These are phyloP conservation scores for Rhododendron simsii DNA, from an alignment of 148 eudicot species.

Conservation along the genomic window DNA sequence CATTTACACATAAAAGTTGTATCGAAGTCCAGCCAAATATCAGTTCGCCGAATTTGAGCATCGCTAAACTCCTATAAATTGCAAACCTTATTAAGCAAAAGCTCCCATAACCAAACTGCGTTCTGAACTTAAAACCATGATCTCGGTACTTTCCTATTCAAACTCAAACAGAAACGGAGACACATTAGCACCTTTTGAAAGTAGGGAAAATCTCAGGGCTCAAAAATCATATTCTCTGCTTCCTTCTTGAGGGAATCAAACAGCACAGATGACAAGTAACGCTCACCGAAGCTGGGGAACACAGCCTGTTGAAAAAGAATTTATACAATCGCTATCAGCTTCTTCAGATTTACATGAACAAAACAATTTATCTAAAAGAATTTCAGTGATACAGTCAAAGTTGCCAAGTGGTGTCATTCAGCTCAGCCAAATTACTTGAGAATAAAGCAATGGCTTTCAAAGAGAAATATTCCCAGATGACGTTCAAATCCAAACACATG, in stretches of 20 bases:
- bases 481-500: not conserved
- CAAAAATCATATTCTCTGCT: slow-evolving; percentile 38
- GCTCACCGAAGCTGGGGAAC: slow-evolving; percentile 87
- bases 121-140: not conserved
- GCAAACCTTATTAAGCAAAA: not conserved
- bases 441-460: not conserved
- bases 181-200: not conserved
- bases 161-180: not conserved
- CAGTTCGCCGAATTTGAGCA: too few relatives aligned
- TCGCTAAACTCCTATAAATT: not conserved
- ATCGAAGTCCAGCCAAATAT: too few relatives aligned
- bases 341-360: not conserved
- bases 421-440: not conserved
- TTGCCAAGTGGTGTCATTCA: not conserved
- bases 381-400: not conserved
- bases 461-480: not conserved
- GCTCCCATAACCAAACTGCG: not conserved
- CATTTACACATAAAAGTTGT: not conserved
- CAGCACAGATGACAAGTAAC: slow-evolving; percentile 64
- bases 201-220: slow-evolving; percentile 24
- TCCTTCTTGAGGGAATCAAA: slow-evolving; percentile 47
- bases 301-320: slow-evolving; percentile 39
- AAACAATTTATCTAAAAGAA: not conserved
- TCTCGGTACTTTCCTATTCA: not conserved
- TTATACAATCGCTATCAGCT: not conserved